Evolutionary conservation across 257 asterid species (phyloP).

Genomic region (Rehmannia glutinosa): DNA sequence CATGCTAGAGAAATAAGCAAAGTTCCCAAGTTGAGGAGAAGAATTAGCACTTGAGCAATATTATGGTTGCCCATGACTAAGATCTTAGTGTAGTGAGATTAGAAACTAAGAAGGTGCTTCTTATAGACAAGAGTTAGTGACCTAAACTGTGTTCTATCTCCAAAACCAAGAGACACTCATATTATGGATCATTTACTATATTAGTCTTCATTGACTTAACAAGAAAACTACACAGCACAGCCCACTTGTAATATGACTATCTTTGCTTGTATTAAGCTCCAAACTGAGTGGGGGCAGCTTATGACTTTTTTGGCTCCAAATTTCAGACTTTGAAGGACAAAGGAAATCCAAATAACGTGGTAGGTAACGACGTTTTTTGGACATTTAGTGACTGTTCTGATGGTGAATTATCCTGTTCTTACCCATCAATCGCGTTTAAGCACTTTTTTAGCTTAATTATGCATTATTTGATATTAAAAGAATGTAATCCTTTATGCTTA

Average conservation of each 20-base stretch:
- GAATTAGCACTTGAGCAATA: constrained; percentile 19
- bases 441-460: neutral
- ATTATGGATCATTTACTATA: no score
- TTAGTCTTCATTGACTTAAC: neutral
- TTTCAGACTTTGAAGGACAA: neutral
- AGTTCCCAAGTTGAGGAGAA: constrained; percentile 43
- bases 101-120: neutral
- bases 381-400: neutral
- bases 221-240: neutral
- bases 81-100: neutral
- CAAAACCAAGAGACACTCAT: no score
- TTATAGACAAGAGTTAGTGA: constrained; percentile 12
- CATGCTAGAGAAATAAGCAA: constrained; percentile 47
- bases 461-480: neutral
- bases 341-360: neutral
- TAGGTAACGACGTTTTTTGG: neutral
- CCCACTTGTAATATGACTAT: no score
- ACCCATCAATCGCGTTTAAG: neutral
- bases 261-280: no score
- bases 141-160: neutral
- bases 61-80: constrained; percentile 28
- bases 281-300: constrained; percentile 22
- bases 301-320: neutral
- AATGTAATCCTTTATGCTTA: neutral
- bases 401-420: constrained; percentile 7